A percentile compares a stretch with the other conserved stretches of the same genome.
Evolutionary conservation across 164 flowering plant species (phyloP).

Genomic region (Vitis rotundifolia): DNA sequence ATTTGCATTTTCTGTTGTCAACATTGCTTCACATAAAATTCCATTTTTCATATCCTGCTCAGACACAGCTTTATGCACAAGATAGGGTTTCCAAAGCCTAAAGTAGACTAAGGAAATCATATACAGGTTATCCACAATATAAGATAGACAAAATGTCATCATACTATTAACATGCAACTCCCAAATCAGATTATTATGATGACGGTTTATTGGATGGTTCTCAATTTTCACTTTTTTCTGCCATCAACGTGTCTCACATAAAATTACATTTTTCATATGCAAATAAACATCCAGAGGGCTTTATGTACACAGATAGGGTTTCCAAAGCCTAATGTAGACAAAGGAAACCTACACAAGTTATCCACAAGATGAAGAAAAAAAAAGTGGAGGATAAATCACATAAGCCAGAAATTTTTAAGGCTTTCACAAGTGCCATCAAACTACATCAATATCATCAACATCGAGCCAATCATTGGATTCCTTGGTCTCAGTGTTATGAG

Average conservation of each 20-base stretch:
- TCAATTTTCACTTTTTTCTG: too few relatives aligned
- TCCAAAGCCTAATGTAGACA: slow-evolving; percentile 6
- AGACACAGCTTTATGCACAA: too few relatives aligned
- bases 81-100: too few relatives aligned
- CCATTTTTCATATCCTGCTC: not conserved
- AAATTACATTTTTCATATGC: slow-evolving; percentile 2
- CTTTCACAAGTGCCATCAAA: slow-evolving; percentile 17
- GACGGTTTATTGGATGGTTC: not conserved
- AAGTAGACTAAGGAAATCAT: too few relatives aligned
- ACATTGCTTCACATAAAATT: slow-evolving; percentile 1
- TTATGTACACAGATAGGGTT: slow-evolving; percentile 28
- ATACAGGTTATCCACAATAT: too few relatives aligned
- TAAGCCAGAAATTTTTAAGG: not conserved
- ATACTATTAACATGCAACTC: not conserved
- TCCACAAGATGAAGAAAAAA: slow-evolving; percentile 6
- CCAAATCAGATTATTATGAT: not conserved
- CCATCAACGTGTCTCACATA: not conserved
- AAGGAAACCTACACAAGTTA: slow-evolving; percentile 9
- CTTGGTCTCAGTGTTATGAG: slow-evolving; percentile 33
- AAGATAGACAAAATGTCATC: too few relatives aligned
- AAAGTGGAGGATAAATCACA: not conserved
- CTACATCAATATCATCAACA: slow-evolving; percentile 62
- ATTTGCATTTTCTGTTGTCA: not conserved
- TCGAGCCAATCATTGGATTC: slow-evolving; percentile 79
- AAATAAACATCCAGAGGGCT: slow-evolving; percentile 10